These are phyloP conservation scores for Coffea humblotiana DNA, from an alignment of 305 asterid species.

Conservation along the genomic window DNA sequence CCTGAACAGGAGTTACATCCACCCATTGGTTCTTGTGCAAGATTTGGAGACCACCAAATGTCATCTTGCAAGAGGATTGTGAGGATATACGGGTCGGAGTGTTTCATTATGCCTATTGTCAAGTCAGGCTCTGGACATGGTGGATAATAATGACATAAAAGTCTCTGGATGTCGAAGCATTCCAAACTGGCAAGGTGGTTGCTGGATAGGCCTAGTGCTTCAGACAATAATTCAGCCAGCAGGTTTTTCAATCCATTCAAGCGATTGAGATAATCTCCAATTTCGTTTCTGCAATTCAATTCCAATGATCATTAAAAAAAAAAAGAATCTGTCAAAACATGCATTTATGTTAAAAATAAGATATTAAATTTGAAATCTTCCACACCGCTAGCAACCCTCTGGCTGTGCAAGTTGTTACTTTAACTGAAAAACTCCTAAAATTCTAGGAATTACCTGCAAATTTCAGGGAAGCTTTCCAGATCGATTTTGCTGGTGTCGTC, in stretches of 20 bases:
- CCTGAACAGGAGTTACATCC: constrained; percentile 24
- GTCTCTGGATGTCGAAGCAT: constrained; percentile 3
- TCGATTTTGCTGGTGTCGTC: constrained; percentile 1
- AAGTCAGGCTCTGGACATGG: constrained; percentile 16
- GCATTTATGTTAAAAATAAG: too few relatives aligned
- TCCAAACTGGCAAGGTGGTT: background rate
- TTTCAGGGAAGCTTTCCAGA: background rate
- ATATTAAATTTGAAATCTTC: too few relatives aligned
- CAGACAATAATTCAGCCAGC: constrained; percentile 13
- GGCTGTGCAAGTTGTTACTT: too few relatives aligned
- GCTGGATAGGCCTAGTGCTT: constrained; percentile 6
- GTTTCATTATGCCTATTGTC: constrained; percentile 10
- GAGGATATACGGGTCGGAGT: constrained; percentile 11
- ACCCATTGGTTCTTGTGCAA: constrained; percentile 21
- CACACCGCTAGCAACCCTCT: too few relatives aligned
- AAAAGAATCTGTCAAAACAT: too few relatives aligned
- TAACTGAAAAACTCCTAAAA: too few relatives aligned
- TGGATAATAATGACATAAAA: constrained; percentile 20
- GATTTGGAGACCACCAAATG: constrained; percentile 29
- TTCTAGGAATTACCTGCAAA: constrained; percentile 9
- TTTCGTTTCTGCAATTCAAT: background rate
- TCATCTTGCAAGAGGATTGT: constrained; percentile 25
- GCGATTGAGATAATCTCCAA: background rate
- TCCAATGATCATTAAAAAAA: background rate
- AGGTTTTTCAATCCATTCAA: constrained; percentile 5